phyloP scores from a whole-genome alignment of 768 basidiomycete genomes.

The Auriscalpium microsporum region DNA sequence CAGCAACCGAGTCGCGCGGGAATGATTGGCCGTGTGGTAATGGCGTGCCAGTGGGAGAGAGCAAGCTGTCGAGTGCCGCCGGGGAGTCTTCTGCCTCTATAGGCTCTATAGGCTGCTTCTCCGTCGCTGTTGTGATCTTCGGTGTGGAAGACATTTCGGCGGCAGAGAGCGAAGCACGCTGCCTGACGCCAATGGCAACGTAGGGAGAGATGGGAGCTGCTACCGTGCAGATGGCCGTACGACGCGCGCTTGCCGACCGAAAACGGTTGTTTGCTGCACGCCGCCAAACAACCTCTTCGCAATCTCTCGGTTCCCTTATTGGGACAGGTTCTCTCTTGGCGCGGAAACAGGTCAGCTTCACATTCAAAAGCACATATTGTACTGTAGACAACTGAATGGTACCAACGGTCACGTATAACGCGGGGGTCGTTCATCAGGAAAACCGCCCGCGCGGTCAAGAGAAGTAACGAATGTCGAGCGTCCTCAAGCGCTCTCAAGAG shows the following conservation, averaged over 20 bases:
- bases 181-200: neutral
- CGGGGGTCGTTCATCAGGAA: no score
- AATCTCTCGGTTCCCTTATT: neutral
- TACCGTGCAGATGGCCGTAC: neutral
- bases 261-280: neutral
- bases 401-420: no score
- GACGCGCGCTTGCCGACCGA: neutral
- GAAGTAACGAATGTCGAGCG: no score
- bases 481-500: no score
- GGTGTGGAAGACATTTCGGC: neutral
- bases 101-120: neutral
- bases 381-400: no score
- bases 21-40: slow-evolving; percentile 13
- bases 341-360: neutral
- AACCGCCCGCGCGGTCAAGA: no score
- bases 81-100: slow-evolving; percentile 6
- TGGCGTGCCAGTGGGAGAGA: slow-evolving; percentile 21
- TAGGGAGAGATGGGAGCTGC: neutral
- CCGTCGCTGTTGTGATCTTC: neutral
- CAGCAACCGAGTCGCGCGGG: slow-evolving; percentile 8
- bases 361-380: no score
- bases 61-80: slow-evolving; percentile 20
- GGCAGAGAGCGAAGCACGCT: neutral
- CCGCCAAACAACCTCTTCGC: neutral
- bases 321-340: neutral